Percentiles rank a stretch among this genome's conserved stretches.
Evolutionary conservation across 768 basidiomycete genomes (phyloP).

Genomic region (Clathrus columnatus): DNA sequence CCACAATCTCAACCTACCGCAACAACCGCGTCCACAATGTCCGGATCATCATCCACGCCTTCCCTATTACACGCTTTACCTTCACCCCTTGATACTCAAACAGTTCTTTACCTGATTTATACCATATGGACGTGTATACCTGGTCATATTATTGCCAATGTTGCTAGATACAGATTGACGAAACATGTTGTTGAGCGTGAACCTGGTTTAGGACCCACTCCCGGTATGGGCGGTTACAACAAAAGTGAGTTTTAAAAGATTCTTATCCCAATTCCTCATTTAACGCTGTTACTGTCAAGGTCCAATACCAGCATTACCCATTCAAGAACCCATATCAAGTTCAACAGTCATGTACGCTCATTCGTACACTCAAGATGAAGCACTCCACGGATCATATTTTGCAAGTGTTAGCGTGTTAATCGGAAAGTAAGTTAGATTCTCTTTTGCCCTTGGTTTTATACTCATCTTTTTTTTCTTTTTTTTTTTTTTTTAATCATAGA

Average conservation of each 20-base stretch:
- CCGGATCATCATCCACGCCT: too few relatives aligned
- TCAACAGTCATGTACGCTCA: slow-evolving; percentile 3
- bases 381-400: slow-evolving; percentile 1
- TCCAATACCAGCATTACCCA: neutral
- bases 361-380: neutral
- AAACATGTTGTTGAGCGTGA: neutral
- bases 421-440: slow-evolving; percentile 1
- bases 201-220: neutral
- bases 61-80: neutral
- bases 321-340: neutral
- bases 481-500: neutral
- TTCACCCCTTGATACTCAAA: neutral
- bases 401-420: slow-evolving; percentile 1
- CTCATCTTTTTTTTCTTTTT: neutral
- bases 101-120: neutral
- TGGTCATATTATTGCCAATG: neutral
- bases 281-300: too few relatives aligned
- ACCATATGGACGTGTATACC: neutral
- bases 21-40: too few relatives aligned
- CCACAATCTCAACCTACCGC: too few relatives aligned
- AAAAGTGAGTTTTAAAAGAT: neutral
- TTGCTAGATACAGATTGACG: neutral
- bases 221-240: too few relatives aligned
- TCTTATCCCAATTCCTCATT: too few relatives aligned
- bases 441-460: neutral